Percentiles rank a stretch among this genome's conserved stretches.
Evolutionary conservation across 305 asterid genomes (phyloP).

Genomic region (Lippia alba): DNA sequence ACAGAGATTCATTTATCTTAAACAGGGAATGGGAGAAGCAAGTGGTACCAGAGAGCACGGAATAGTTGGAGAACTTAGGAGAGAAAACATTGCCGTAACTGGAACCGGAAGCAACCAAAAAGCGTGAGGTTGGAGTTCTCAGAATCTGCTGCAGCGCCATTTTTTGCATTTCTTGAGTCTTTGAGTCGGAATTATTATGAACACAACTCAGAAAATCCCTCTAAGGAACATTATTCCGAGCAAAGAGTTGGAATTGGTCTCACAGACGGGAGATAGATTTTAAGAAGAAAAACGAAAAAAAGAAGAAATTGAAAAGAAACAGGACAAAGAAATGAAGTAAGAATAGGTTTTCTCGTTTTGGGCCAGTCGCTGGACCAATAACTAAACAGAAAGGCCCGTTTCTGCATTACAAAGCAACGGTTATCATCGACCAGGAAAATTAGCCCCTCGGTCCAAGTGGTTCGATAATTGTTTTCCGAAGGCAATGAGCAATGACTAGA

Average conservation of each 20-base stretch:
- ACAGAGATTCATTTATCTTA: background rate
- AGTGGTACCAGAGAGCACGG: slow-evolving; percentile 47
- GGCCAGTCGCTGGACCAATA: no score
- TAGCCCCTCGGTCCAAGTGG: no score
- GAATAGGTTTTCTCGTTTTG: no score
- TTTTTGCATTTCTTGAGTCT: slow-evolving; percentile 29
- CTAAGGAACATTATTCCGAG: background rate
- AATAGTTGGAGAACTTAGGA: slow-evolving; percentile 35
- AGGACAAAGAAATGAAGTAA: no score
- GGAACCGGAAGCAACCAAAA: slow-evolving; percentile 35
- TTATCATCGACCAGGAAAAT: no score
- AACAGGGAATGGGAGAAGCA: slow-evolving; percentile 8
- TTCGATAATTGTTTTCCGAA: no score
- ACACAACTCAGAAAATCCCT: background rate
- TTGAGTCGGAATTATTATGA: background rate
- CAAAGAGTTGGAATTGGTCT: no score
- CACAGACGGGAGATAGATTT: background rate
- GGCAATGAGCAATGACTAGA: no score
- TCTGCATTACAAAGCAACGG: no score
- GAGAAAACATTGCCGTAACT: slow-evolving; percentile 39
- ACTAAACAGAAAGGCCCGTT: no score
- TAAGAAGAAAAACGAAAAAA: background rate
- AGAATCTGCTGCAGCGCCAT: slow-evolving; percentile 63
- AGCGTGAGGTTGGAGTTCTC: slow-evolving; percentile 51
- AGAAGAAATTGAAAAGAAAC: no score